Evolutionary conservation across 306 rosid genomes (phyloP).

Genomic region (Quercus aquifolioides): DNA sequence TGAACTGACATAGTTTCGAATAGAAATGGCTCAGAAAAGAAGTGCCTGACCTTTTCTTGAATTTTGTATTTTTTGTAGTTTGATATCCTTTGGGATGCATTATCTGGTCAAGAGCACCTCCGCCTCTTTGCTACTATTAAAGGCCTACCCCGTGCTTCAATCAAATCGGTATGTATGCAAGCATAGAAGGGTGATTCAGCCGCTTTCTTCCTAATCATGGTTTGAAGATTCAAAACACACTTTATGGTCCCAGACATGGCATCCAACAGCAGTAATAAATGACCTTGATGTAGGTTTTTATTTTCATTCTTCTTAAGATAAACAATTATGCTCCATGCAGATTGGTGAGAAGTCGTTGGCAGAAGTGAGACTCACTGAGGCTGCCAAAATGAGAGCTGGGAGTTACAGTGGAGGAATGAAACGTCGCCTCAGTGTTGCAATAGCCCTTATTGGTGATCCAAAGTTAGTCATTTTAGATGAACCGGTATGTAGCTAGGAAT

Average conservation of each 20-base stretch:
- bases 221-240: not conserved
- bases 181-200: conserved; percentile 13
- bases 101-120: conserved; percentile 82
- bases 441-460: conserved; percentile 90
- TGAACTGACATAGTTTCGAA: not conserved
- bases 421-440: conserved; percentile 90
- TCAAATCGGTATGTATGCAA: conserved; percentile 50
- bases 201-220: not conserved
- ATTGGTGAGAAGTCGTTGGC: conserved; percentile 49
- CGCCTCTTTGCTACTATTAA: conserved; percentile 77
- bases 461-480: conserved; percentile 82
- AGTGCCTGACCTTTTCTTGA: conserved; percentile 9
- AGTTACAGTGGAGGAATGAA: conserved; percentile 96
- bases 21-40: conserved; percentile 1
- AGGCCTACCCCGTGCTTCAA: conserved; percentile 67
- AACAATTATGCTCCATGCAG: conserved; percentile 39
- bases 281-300: not conserved
- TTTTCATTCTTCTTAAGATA: conserved; percentile 12
- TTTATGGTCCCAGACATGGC: not conserved
- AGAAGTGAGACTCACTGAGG: conserved; percentile 72
- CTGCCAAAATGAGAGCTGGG: conserved; percentile 73
- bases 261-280: not conserved
- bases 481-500: conserved; percentile 51
- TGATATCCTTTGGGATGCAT: conserved; percentile 85
- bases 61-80: conserved; percentile 44